Percentiles rank a stretch among this genome's conserved stretches.
These are phyloP conservation scores for Iris macrosiphon DNA, from an alignment of 106 monocot species.

Conservation along the genomic window DNA sequence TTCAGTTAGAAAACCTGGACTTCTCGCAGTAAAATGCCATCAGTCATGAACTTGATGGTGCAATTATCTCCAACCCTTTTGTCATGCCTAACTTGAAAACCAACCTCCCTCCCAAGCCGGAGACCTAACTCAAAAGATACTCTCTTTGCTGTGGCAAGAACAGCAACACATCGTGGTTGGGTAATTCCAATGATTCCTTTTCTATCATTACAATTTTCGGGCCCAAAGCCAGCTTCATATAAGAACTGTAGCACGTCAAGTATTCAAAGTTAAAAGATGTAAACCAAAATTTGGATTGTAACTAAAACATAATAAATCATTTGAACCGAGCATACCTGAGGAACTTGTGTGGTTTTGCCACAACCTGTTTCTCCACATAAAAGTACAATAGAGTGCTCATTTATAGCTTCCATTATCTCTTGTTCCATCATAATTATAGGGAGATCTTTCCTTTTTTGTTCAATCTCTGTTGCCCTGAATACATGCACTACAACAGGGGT, in stretches of 20 bases:
- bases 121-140: slow-evolving; percentile 84
- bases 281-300: no score
- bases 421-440: slow-evolving; percentile 98
- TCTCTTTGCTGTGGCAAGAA: slow-evolving; percentile 87
- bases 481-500: slow-evolving; percentile 62
- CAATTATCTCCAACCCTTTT: slow-evolving; percentile 71
- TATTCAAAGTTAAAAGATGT: not conserved
- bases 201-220: slow-evolving; percentile 30
- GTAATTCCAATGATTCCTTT: slow-evolving; percentile 89
- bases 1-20: slow-evolving; percentile 49
- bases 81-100: slow-evolving; percentile 98
- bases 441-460: slow-evolving; percentile 65
- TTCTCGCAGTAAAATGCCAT: slow-evolving; percentile 98
- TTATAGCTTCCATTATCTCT: slow-evolving; percentile 98
- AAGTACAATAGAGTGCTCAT: slow-evolving; percentile 75
- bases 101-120: slow-evolving; percentile 72
- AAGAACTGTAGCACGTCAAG: slow-evolving; percentile 59
- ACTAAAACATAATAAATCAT: not conserved
- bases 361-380: slow-evolving; percentile 99
- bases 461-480: slow-evolving; percentile 65
- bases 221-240: slow-evolving; percentile 96
- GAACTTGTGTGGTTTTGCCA: slow-evolving; percentile 98
- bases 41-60: slow-evolving; percentile 98
- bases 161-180: slow-evolving; percentile 90
- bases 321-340: slow-evolving; percentile 49